phyloP scores from a whole-genome alignment of 345 rosid genomes.

The Syzygium grande region DNA sequence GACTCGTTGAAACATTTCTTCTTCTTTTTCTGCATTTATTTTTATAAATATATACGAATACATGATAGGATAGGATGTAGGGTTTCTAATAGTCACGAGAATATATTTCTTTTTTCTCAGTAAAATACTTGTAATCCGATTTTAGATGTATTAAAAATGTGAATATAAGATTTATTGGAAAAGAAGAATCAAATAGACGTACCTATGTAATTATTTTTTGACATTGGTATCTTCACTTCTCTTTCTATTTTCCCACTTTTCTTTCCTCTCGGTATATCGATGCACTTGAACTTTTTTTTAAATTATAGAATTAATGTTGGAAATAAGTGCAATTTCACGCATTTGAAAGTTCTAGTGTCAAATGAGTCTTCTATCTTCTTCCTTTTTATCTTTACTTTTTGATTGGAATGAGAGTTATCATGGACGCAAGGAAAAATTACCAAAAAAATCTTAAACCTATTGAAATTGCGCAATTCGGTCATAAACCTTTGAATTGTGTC shows the following conservation, averaged over 20 bases:
- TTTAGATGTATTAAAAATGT: neutral
- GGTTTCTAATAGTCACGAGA: neutral
- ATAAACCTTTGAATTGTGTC: too few species aligned
- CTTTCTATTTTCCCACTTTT: neutral
- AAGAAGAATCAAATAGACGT: neutral
- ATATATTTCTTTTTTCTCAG: neutral
- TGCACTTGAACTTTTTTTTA: too few species aligned
- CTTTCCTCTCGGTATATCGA: neutral
- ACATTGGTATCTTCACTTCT: neutral
- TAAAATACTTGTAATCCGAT: neutral
- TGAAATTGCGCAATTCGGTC: fast-evolving
- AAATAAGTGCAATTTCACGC: too few species aligned
- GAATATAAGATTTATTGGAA: neutral
- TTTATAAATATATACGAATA: too few species aligned
- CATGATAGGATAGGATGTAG: neutral
- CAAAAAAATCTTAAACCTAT: neutral
- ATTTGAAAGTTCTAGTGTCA: too few species aligned
- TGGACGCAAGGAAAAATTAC: neutral
- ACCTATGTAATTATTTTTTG: neutral
- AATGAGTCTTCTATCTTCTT: neutral
- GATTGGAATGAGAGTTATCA: too few species aligned
- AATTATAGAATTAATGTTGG: too few species aligned
- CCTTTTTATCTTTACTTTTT: too few species aligned
- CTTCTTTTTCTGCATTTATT: too few species aligned
- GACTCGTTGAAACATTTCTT: neutral